These are phyloP conservation scores for Lentinula sp. DNA, from an alignment of 768 basidiomycete species.

Conservation along the genomic window DNA sequence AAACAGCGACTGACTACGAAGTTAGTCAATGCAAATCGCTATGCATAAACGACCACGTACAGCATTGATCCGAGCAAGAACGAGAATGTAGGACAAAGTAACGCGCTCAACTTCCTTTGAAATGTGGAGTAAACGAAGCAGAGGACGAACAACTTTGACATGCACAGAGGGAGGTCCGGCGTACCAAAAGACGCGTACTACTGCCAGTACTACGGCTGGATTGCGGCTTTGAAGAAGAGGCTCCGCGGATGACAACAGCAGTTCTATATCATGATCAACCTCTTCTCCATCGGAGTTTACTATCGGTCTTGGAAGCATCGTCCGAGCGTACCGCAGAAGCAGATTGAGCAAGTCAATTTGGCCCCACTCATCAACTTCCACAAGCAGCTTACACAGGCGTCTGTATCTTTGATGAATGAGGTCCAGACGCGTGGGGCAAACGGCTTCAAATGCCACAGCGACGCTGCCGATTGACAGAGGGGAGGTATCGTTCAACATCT, in stretches of 20 bases:
- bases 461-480: slow-evolving; percentile 87
- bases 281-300: slow-evolving; percentile 39
- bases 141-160: slow-evolving; percentile 57
- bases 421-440: slow-evolving; percentile 86
- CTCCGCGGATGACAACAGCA: slow-evolving; percentile 66
- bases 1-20: slow-evolving; percentile 52
- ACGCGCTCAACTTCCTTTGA: slow-evolving; percentile 75
- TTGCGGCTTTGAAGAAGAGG: slow-evolving; percentile 84
- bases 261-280: slow-evolving; percentile 70
- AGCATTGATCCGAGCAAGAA: slow-evolving; percentile 58
- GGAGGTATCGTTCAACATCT: slow-evolving; percentile 66
- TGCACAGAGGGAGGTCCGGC: slow-evolving; percentile 52
- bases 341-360: slow-evolving; percentile 78
- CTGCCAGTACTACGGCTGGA: slow-evolving; percentile 82
- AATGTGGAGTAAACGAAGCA: slow-evolving; percentile 64
- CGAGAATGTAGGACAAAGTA: slow-evolving; percentile 62
- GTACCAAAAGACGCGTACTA: slow-evolving; percentile 69
- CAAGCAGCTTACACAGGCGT: slow-evolving; percentile 72
- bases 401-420: slow-evolving; percentile 87
- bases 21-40: neutral
- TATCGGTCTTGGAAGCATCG: slow-evolving; percentile 70
- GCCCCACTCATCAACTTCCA: slow-evolving; percentile 97
- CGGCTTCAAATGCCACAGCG: slow-evolving; percentile 74
- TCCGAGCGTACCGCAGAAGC: slow-evolving; percentile 74
- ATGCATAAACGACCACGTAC: slow-evolving; percentile 35